A percentile compares a stretch with the other conserved stretches of the same genome.
phyloP scores from a whole-genome alignment of 2,329 filamentous ascomycete species.

The Hymenoscyphus fraxineus region DNA sequence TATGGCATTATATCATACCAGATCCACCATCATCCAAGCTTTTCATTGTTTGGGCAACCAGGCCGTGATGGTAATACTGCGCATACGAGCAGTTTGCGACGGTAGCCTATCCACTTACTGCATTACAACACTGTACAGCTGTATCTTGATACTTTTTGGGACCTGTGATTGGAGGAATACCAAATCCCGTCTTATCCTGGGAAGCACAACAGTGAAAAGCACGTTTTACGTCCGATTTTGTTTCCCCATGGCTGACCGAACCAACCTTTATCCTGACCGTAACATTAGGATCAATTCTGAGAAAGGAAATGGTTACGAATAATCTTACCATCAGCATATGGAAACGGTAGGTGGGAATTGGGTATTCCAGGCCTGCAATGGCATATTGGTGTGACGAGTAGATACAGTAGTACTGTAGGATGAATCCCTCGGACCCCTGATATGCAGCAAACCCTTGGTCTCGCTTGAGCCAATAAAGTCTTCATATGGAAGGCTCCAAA shows the following conservation, averaged over 20 bases:
- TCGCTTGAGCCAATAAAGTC: neutral
- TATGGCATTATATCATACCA: neutral
- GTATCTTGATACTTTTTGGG: neutral
- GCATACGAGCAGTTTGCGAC: neutral
- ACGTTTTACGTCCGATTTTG: neutral
- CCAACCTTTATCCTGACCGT: neutral
- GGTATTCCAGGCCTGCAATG: neutral
- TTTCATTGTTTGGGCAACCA: neutral
- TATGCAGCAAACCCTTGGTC: neutral
- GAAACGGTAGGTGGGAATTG: neutral
- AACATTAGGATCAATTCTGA: neutral
- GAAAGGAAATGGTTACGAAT: neutral
- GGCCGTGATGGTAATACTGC: neutral
- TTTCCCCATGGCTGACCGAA: neutral
- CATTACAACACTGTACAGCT: neutral
- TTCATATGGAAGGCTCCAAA: neutral
- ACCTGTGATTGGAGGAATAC: neutral
- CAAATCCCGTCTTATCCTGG: neutral
- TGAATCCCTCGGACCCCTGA: neutral
- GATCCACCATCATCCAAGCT: neutral
- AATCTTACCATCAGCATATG: neutral
- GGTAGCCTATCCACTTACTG: neutral
- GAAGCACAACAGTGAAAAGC: neutral
- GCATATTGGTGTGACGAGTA: neutral
- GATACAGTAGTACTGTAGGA: neutral